phyloP scores from a whole-genome alignment of 441 rosid genomes.

The Erodium trifolium region DNA sequence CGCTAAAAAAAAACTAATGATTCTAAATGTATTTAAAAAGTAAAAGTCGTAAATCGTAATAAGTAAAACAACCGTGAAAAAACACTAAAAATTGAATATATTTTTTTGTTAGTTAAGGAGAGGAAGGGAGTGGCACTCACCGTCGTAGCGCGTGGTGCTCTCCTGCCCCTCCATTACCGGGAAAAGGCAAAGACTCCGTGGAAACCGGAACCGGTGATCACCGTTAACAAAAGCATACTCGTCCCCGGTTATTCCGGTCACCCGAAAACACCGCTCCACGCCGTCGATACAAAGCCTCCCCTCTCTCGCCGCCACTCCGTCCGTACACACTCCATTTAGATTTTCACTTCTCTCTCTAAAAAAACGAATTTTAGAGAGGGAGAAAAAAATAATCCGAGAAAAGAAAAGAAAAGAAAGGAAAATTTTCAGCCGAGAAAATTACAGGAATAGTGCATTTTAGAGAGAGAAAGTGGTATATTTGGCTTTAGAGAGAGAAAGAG shows the following conservation, averaged over 20 bases:
- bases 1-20: no score
- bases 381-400: not conserved
- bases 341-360: not conserved
- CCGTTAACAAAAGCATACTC: slow-evolving; percentile 13
- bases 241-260: slow-evolving; percentile 23
- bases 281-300: slow-evolving; percentile 7
- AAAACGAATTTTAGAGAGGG: not conserved
- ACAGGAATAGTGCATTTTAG: not conserved
- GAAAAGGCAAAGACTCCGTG: slow-evolving; percentile 19
- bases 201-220: slow-evolving; percentile 29
- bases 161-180: slow-evolving; percentile 3
- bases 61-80: no score
- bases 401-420: not conserved
- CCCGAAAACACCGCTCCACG: slow-evolving; percentile 22
- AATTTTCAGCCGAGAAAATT: no score
- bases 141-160: slow-evolving; percentile 4
- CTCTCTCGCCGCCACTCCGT: not conserved
- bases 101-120: no score
- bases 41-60: no score
- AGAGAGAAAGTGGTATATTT: no score
- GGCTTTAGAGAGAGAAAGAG: not conserved
- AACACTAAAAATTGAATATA: no score
- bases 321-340: not conserved
- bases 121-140: not conserved
- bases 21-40: no score